Base-by-base conservation (phyloP, 495 filamentous ascomycete genomes). In the Aspergillus cavernicola region DNA sequence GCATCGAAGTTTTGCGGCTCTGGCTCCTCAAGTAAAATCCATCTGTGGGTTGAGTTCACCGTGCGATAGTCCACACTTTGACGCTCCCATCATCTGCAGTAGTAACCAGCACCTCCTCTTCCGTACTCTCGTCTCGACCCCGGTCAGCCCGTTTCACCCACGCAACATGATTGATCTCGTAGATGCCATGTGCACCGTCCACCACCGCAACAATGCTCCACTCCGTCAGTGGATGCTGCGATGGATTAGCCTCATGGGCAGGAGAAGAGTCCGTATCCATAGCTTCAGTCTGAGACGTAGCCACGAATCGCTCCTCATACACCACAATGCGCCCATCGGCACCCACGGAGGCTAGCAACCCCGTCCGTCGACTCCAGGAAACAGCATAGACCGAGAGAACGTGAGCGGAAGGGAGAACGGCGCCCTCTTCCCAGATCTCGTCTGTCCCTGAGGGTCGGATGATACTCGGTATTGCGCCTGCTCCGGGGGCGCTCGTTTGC, bases 91-190 rank as follows among this genome's bases (percentile, higher is more conserved):
- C 89, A 61, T 95, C 89, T 4, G 87, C 89, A 2, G 87, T 89
- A 8, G 85, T 86, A 11, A 92, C 74, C 43, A 95, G 67, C 57
- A 92, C 81, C 67, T 93, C 89, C 56, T 92, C 75, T 13, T 74
- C 72, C 41, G 64, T 66, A 36, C 75, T 73, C 8, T 58, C 59
- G n/a, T 56, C 53, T 28, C 61, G 56, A 12, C 61, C 62, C 41
- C 68, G 67, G 58, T 78, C 72, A 1, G 70, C 69, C 5, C 72
- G 66, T 42, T 69, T 73, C 28, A 79, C 71, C 92, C 93, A 97
- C 7, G 81, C 80, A 26, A 90, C 81, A 65, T 95, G 88, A 55
- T 98, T 98, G 57, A 97, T 75, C 68, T 98, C 93, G 64, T 90
- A 96, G 5, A 93, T 87, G 0, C 86, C 91, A 66, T 98, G 93